Conservation (phyloP, 139 green algal species). For the Choricystis sp. region DNA sequence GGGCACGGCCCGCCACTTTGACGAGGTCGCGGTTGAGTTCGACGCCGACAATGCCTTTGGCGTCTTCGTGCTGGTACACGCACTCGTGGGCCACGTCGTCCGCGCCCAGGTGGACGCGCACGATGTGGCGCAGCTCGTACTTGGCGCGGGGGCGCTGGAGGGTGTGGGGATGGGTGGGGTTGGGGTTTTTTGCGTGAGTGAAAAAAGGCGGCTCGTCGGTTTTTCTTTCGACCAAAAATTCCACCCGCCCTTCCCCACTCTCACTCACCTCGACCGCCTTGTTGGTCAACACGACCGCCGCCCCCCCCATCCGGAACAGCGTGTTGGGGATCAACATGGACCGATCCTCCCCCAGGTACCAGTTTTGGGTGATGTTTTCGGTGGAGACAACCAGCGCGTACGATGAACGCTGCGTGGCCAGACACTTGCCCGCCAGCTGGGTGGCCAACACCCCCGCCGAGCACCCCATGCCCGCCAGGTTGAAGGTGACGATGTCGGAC, state of each 20-base stretch:
- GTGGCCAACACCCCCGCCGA: constrained; percentile 65
- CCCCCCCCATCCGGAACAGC: constrained; percentile 39
- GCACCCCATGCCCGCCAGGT: constrained; percentile 65
- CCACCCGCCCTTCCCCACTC: too few relatives aligned
- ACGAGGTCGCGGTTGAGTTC: constrained; percentile 36
- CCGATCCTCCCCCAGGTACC: constrained; percentile 69
- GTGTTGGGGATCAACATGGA: constrained; percentile 56
- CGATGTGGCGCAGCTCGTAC: constrained; percentile 49
- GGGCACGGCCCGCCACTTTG: constrained; percentile 26
- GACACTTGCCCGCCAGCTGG: constrained; percentile 45
- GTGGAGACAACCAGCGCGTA: constrained; percentile 58
- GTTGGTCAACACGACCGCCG: constrained; percentile 54
- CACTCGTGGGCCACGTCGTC: constrained; percentile 43
- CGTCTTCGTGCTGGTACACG: constrained; percentile 39
- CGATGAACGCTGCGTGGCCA: constrained; percentile 12
- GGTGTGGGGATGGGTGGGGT: too few relatives aligned
- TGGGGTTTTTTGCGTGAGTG: too few relatives aligned
- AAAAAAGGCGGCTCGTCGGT: too few relatives aligned
- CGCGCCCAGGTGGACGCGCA: constrained; percentile 49
- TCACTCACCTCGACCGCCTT: constrained; percentile 23
- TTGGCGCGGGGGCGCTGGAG: constrained; percentile 30
- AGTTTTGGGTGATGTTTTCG: constrained; percentile 82
- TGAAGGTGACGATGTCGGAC: constrained; percentile 51
- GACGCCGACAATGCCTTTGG: constrained; percentile 27
- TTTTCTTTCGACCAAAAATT: too few relatives aligned